phyloP scores from a whole-genome alignment of 768 basidiomycete species.

The Daedaleopsis nitida region DNA sequence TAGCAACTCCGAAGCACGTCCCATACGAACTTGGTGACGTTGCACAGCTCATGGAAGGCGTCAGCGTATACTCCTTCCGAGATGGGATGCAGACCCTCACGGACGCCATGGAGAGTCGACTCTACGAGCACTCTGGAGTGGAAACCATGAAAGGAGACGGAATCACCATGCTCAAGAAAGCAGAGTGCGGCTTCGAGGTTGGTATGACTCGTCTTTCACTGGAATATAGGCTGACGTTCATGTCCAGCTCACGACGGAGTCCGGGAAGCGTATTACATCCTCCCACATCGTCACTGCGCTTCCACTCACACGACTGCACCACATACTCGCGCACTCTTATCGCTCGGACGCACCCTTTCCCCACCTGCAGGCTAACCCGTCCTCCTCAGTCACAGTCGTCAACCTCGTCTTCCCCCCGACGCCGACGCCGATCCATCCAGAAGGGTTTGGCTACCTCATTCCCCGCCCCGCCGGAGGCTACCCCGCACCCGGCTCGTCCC shows the following conservation, averaged over 20 bases:
- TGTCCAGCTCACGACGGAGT: conserved; percentile 37
- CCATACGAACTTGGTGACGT: conserved; percentile 55
- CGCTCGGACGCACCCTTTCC: conserved; percentile 43
- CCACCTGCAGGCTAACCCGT: conserved; percentile 65
- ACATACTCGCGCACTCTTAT: not conserved
- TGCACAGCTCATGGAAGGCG: conserved; percentile 48
- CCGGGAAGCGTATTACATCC: conserved; percentile 40
- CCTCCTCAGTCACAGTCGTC: conserved; percentile 83
- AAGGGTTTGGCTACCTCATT: conserved; percentile 93
- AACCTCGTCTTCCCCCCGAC: conserved; percentile 77
- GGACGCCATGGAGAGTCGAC: conserved; percentile 48
- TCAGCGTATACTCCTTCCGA: conserved; percentile 79
- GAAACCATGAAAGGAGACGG: conserved; percentile 48
- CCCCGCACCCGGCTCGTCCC: too few relatives aligned
- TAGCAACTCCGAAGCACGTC: conserved; percentile 10
- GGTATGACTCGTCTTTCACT: not conserved
- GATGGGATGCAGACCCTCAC: conserved; percentile 76
- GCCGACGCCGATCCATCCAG: conserved; percentile 62
- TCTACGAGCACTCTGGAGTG: conserved; percentile 58
- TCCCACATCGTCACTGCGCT: conserved; percentile 81
- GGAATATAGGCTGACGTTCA: not conserved
- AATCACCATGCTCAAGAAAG: conserved; percentile 37
- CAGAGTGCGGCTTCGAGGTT: conserved; percentile 32
- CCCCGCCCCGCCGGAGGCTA: conserved; percentile 72
- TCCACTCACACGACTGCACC: conserved; percentile 55